phyloP scores from a whole-genome alignment of 257 asterid species.

The Nicotiana sylvestris region DNA sequence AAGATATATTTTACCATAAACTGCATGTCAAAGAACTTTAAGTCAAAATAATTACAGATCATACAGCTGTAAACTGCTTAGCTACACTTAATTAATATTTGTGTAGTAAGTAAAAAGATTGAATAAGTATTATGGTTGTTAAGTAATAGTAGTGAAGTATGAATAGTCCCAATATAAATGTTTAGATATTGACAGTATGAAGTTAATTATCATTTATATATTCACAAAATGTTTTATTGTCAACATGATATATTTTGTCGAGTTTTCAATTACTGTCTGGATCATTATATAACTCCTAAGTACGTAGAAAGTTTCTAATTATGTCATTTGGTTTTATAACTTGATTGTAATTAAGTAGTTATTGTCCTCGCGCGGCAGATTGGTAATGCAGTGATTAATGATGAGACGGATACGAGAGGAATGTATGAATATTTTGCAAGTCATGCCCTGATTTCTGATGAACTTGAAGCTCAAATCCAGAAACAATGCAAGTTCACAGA shows the following conservation, averaged over 20 bases:
- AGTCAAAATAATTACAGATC: neutral
- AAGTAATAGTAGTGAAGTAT: neutral
- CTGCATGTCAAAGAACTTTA: neutral
- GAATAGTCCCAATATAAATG: neutral
- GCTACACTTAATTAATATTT: neutral
- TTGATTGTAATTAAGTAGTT: no score
- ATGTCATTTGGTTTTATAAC: no score
- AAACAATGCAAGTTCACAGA: conserved; percentile 45
- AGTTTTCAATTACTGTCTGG: no score
- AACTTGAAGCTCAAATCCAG: conserved; percentile 19
- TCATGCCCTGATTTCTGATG: conserved; percentile 66
- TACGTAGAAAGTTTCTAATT: no score
- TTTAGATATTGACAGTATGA: neutral
- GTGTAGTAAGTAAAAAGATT: neutral
- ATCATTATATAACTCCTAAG: no score
- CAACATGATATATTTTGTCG: neutral
- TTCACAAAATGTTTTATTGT: neutral
- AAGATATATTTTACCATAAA: neutral
- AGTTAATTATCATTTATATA: neutral
- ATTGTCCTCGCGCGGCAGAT: conserved; percentile 32
- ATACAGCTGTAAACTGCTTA: conserved; percentile 5
- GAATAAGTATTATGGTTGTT: neutral
- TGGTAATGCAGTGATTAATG: conserved; percentile 74
- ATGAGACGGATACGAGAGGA: conserved; percentile 56
- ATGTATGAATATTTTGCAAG: conserved; percentile 58